These are phyloP conservation scores for Ophiostoma sp. DNA, from an alignment of 2,329 filamentous ascomycete genomes.

Conservation along the genomic window DNA sequence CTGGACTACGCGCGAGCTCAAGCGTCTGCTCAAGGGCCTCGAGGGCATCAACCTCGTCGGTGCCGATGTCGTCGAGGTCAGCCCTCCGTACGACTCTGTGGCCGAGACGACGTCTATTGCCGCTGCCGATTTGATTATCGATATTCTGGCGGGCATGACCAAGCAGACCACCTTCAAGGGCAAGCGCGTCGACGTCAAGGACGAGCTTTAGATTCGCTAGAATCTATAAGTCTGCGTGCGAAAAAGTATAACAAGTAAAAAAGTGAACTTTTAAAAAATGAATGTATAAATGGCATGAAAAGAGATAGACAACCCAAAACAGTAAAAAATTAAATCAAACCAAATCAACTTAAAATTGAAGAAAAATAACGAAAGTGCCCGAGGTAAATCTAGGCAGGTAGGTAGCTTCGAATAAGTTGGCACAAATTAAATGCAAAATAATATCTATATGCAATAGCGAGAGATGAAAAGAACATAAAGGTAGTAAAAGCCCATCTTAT, in stretches of 20 bases:
- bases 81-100: conserved; percentile 68
- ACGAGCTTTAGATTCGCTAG: conserved; percentile 18
- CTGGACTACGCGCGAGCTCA: conserved; percentile 84
- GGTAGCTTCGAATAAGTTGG: not conserved
- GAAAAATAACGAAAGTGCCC: not conserved
- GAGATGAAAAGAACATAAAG: not conserved
- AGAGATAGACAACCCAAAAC: not conserved
- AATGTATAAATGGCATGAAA: not conserved
- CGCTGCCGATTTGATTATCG: conserved; percentile 23
- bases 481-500: not conserved
- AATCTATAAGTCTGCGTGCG: not conserved
- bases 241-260: not conserved
- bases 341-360: not conserved
- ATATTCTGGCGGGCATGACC: conserved; percentile 24
- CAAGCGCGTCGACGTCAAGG: conserved; percentile 10
- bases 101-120: conserved; percentile 25
- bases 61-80: conserved; percentile 83
- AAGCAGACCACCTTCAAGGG: conserved; percentile 15
- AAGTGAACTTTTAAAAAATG: not conserved
- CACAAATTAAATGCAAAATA: not conserved
- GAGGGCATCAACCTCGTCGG: conserved; percentile 80
- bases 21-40: conserved; percentile 72
- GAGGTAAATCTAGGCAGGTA: not conserved
- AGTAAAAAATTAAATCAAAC: not conserved
- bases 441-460: not conserved